Conservation (phyloP, 441 rosid species). For the Omphalea diandra region DNA sequence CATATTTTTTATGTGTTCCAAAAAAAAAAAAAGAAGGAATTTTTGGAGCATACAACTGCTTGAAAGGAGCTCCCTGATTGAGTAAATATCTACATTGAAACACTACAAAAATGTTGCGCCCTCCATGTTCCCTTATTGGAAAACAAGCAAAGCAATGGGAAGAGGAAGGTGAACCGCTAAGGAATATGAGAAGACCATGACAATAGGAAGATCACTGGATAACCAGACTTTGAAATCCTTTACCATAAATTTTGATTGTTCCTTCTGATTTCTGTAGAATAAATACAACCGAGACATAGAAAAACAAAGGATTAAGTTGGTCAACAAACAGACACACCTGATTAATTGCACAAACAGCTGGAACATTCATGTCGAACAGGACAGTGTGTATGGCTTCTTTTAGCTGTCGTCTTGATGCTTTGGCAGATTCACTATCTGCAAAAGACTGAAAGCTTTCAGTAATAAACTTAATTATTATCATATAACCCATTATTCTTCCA, state of each 20-base stretch:
- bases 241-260: neutral
- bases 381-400: slow-evolving; percentile 69
- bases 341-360: slow-evolving; percentile 83
- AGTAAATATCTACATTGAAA: neutral
- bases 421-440: slow-evolving; percentile 84
- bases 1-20: neutral
- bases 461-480: neutral
- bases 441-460: slow-evolving; percentile 15
- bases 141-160: neutral
- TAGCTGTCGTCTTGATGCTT: slow-evolving; percentile 87
- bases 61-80: slow-evolving; percentile 5
- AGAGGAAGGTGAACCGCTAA: neutral
- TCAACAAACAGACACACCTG: slow-evolving; percentile 43
- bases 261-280: neutral
- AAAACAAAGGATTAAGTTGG: neutral
- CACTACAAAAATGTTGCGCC: neutral
- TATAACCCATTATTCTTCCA: neutral
- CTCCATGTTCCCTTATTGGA: neutral
- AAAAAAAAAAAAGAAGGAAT: neutral
- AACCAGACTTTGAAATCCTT: neutral
- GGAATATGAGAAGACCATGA: neutral
- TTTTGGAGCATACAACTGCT: neutral
- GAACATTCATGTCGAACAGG: slow-evolving; percentile 86
- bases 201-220: neutral
- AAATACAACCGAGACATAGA: neutral